phyloP scores from a whole-genome alignment of 495 filamentous ascomycete genomes.

The Aspergillus campestris region DNA sequence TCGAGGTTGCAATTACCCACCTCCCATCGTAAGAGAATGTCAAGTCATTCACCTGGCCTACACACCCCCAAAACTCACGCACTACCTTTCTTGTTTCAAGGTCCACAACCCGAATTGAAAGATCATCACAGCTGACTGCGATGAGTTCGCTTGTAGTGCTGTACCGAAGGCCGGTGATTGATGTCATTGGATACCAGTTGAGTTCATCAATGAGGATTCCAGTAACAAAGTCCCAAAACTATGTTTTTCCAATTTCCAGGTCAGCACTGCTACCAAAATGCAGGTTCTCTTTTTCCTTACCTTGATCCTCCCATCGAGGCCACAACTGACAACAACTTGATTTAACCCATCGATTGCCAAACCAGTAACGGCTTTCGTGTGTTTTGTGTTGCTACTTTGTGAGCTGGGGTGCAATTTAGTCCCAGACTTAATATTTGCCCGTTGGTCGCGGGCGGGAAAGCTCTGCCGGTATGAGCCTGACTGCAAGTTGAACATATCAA shows the following conservation, averaged over 20 bases:
- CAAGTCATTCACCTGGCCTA: slow-evolving; percentile 75
- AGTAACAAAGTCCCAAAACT: slow-evolving; percentile 88
- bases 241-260: slow-evolving; percentile 4
- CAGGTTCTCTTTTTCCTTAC: slow-evolving; percentile 10
- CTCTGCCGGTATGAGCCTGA: slow-evolving; percentile 78
- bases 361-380: slow-evolving; percentile 77
- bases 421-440: slow-evolving; percentile 47
- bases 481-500: slow-evolving; percentile 95
- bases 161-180: slow-evolving; percentile 65
- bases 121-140: slow-evolving; percentile 82
- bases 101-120: slow-evolving; percentile 81
- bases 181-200: slow-evolving; percentile 75
- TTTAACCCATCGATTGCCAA: slow-evolving; percentile 80
- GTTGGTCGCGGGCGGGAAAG: slow-evolving; percentile 66
- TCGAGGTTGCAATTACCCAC: slow-evolving; percentile 85
- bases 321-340: slow-evolving; percentile 70
- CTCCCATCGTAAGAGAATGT: slow-evolving; percentile 88
- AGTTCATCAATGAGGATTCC: slow-evolving; percentile 73
- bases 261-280: not conserved
- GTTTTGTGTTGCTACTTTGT: slow-evolving; percentile 45
- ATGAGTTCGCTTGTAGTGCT: slow-evolving; percentile 77
- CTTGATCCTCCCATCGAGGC: slow-evolving; percentile 89
- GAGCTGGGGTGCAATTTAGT: slow-evolving; percentile 35
- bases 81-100: slow-evolving; percentile 83
- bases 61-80: slow-evolving; percentile 84